These are phyloP conservation scores for Starmera quercuum DNA, from an alignment of 805 yeast species.

Conservation along the genomic window DNA sequence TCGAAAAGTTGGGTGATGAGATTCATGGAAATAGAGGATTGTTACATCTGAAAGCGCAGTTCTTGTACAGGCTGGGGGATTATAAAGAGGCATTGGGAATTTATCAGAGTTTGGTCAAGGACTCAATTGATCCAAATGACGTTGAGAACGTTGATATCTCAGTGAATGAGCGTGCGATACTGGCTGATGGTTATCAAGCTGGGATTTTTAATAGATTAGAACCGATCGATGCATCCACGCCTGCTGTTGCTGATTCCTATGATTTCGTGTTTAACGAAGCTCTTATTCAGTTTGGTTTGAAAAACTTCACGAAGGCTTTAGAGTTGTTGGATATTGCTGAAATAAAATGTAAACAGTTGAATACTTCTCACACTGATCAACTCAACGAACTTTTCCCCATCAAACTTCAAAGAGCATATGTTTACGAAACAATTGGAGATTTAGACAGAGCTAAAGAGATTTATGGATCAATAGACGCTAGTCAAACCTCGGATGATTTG, in stretches of 20 bases:
- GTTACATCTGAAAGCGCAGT: slow-evolving; percentile 45
- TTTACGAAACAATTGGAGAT: slow-evolving; percentile 36
- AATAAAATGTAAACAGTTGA: slow-evolving; percentile 29
- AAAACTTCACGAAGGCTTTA: slow-evolving; percentile 32
- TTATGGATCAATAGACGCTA: slow-evolving; percentile 23
- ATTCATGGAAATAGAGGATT: slow-evolving; percentile 27
- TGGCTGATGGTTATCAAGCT: slow-evolving; percentile 35
- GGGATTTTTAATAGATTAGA: slow-evolving; percentile 7
- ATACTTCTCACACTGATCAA: slow-evolving; percentile 35
- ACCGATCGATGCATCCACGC: slow-evolving; percentile 10
- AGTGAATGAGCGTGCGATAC: slow-evolving; percentile 63
- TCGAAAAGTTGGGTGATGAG: slow-evolving; percentile 13
- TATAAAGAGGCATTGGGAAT: slow-evolving; percentile 41
- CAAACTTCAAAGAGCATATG: slow-evolving; percentile 49
- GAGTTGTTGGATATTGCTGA: slow-evolving; percentile 38
- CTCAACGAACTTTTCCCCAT: slow-evolving; percentile 52
- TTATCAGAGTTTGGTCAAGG: slow-evolving; percentile 38
- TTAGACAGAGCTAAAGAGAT: slow-evolving; percentile 27
- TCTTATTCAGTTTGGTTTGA: slow-evolving; percentile 39
- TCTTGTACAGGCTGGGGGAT: slow-evolving; percentile 42
- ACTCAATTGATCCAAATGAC: slow-evolving; percentile 25
- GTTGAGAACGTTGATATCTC: slow-evolving; percentile 43
- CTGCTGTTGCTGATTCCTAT: slow-evolving; percentile 31
- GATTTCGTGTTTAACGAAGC: slow-evolving; percentile 64
- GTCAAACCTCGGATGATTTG: slow-evolving; percentile 19